A percentile compares a stretch with the other conserved stretches of the same genome.
Conservation (phyloP, 306 rosid species). For the Cucurbita ficifolia region DNA sequence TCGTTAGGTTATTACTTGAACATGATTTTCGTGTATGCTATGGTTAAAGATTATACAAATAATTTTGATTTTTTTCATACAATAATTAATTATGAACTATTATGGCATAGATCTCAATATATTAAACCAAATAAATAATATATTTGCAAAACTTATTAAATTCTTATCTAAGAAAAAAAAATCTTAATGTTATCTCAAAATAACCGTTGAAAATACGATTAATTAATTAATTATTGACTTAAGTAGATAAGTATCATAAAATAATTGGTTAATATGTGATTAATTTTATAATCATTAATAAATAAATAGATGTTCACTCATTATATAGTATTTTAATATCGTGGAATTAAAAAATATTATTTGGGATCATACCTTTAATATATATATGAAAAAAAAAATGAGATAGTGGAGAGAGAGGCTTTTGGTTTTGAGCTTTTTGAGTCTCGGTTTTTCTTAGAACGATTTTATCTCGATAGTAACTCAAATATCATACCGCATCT, state of each 20-base stretch:
- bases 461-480: neutral
- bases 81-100: too few relatives aligned
- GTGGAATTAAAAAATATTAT: neutral
- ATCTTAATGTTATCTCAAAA: neutral
- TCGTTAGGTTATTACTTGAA: too few relatives aligned
- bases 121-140: too few relatives aligned
- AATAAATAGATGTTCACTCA: neutral
- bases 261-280: neutral
- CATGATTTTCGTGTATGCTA: too few relatives aligned
- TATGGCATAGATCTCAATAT: too few relatives aligned
- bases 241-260: neutral
- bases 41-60: too few relatives aligned
- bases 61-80: too few relatives aligned
- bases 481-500: too few relatives aligned
- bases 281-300: neutral
- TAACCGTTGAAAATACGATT: neutral
- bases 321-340: neutral
- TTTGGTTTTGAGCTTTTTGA: neutral
- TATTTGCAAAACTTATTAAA: neutral
- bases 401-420: neutral
- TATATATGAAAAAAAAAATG: neutral
- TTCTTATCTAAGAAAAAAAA: neutral
- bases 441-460: neutral
- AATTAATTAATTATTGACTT: neutral
- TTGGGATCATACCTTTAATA: neutral